Conservation (phyloP, 768 basidiomycete species). For the Leccinum disarticulatum region DNA sequence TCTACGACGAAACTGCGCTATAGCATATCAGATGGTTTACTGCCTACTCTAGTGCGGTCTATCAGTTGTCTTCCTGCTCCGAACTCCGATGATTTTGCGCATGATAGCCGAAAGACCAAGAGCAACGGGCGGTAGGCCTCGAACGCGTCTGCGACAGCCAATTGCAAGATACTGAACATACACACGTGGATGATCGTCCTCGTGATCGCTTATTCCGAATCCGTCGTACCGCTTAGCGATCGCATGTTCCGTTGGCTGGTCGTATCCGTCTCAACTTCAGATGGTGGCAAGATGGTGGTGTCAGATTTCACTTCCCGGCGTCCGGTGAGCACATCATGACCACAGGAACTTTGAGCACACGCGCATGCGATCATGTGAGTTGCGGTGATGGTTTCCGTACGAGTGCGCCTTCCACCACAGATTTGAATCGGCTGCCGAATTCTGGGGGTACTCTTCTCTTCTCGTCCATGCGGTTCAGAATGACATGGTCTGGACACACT, state of each 20-base stretch:
- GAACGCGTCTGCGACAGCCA: conserved; percentile 42
- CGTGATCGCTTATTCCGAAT: conserved; percentile 15
- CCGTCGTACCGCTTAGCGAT: not conserved
- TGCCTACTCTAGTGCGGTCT: conserved; percentile 37
- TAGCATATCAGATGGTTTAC: conserved; percentile 31
- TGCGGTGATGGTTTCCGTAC: not conserved
- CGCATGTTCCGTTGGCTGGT: not conserved
- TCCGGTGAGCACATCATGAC: conserved; percentile 16
- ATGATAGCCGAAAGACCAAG: conserved; percentile 34
- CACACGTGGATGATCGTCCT: conserved; percentile 32
- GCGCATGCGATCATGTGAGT: not conserved
- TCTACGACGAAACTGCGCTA: conserved; percentile 23
- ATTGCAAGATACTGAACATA: conserved; percentile 15
- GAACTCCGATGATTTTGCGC: conserved; percentile 40
- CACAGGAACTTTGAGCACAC: conserved; percentile 23
- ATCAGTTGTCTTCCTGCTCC: conserved; percentile 37
- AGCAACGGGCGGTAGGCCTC: conserved; percentile 36
- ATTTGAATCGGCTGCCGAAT: not conserved
- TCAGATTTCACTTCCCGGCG: not conserved
- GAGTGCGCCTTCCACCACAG: not conserved
- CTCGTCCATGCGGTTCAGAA: not conserved
- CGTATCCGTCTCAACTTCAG: conserved; percentile 14
- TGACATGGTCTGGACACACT: too few relatives aligned
- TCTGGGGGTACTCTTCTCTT: not conserved
- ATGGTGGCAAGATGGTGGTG: not conserved